phyloP scores from a whole-genome alignment of 2,329 filamentous ascomycete species.

The Penicillium psychrosexuale region DNA sequence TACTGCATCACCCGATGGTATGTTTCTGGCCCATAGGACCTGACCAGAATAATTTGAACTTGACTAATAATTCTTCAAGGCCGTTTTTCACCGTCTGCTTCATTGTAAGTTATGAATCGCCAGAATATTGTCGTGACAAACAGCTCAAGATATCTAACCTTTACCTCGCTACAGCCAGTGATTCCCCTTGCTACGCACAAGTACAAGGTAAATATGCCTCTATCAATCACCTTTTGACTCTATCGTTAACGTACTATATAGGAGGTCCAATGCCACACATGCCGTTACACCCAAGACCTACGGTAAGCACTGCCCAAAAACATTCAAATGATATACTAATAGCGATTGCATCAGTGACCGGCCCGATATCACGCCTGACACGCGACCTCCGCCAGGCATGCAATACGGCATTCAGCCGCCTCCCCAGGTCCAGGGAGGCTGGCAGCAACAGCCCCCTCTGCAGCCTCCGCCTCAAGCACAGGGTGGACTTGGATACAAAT shows the following conservation, averaged over 20 bases:
- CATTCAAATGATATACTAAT: neutral
- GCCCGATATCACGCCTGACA: constrained; percentile 39
- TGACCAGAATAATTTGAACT: neutral
- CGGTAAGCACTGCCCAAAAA: constrained; percentile 23
- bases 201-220: constrained; percentile 32
- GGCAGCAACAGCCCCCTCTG: constrained; percentile 12
- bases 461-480: constrained; percentile 21
- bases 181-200: constrained; percentile 41
- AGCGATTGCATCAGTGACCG: constrained; percentile 27
- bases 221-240: neutral
- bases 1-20: constrained; percentile 46
- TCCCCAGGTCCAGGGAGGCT: constrained; percentile 20
- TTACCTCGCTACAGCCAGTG: constrained; percentile 29
- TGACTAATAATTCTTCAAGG: constrained; percentile 25
- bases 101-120: constrained; percentile 30
- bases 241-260: constrained; percentile 10
- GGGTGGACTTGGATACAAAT: constrained; percentile 12
- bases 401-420: constrained; percentile 28
- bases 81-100: constrained; percentile 49
- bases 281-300: constrained; percentile 38
- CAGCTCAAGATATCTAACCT: constrained; percentile 10
- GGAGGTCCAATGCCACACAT: constrained; percentile 41
- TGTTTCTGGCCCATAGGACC: constrained; percentile 5
- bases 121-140: neutral
- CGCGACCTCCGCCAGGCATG: constrained; percentile 31